These are phyloP conservation scores for Cyclocybe aegerita DNA, from an alignment of 768 basidiomycete species.

Conservation along the genomic window DNA sequence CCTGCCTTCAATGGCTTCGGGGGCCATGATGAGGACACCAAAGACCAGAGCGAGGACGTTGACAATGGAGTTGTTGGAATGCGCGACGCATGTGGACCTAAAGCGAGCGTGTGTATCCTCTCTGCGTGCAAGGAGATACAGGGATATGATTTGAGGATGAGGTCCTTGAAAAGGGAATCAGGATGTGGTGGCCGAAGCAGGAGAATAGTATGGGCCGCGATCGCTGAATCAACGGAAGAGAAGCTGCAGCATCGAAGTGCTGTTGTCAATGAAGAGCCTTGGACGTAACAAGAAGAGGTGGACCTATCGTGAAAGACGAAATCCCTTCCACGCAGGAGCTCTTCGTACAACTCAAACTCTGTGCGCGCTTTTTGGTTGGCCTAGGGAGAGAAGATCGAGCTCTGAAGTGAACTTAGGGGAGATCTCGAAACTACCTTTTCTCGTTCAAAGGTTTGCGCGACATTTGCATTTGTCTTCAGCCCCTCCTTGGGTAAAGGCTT, in stretches of 20 bases:
- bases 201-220: constrained; percentile 70
- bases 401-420: background rate
- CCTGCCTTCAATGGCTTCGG: no score
- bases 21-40: constrained; percentile 37
- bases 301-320: constrained; percentile 56
- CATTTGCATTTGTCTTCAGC: constrained; percentile 32
- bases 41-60: constrained; percentile 34
- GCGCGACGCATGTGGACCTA: constrained; percentile 18
- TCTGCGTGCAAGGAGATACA: constrained; percentile 58
- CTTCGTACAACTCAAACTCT: constrained; percentile 56
- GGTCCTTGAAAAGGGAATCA: constrained; percentile 53
- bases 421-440: constrained; percentile 48
- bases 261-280: constrained; percentile 1
- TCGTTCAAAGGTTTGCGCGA: constrained; percentile 58
- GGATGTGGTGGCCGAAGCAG: constrained; percentile 60
- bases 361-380: constrained; percentile 57
- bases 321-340: constrained; percentile 46
- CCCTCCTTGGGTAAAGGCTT: constrained; percentile 29
- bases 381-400: constrained; percentile 30
- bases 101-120: constrained; percentile 37
- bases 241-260: constrained; percentile 36
- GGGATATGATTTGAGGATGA: constrained; percentile 57
- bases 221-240: constrained; percentile 60
- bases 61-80: constrained; percentile 9
- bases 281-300: constrained; percentile 10